These are phyloP conservation scores for Peronospora belbahrii DNA, from an alignment of 352 stramenopile genomes.

Conservation along the genomic window DNA sequence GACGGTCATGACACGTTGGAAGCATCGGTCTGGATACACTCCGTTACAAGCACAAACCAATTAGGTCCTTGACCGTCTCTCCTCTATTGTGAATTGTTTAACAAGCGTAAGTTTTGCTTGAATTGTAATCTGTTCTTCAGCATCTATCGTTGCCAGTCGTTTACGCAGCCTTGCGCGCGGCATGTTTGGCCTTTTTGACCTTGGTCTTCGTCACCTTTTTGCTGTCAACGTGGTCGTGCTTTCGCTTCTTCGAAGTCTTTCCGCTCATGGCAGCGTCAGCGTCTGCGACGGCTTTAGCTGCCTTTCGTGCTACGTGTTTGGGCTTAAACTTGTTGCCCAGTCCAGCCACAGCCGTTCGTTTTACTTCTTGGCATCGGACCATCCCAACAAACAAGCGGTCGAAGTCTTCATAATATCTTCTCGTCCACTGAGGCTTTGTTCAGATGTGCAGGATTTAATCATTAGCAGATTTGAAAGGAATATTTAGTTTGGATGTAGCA, in stretches of 20 bases:
- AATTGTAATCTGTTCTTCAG: conserved; percentile 11
- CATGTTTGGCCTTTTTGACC: conserved; percentile 65
- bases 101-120: conserved; percentile 2
- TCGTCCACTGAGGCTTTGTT: conserved; percentile 29
- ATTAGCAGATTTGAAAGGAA: conserved; percentile 83
- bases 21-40: conserved; percentile 46
- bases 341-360: conserved; percentile 16
- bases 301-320: conserved; percentile 53
- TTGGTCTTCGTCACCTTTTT: conserved; percentile 29
- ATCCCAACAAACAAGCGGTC: no score
- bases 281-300: conserved; percentile 24
- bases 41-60: conserved; percentile 20
- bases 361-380: no score
- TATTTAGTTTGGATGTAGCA: no score
- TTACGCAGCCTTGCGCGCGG: conserved; percentile 52
- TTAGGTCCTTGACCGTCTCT: background rate
- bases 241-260: conserved; percentile 27
- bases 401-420: no score
- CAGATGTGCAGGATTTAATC: conserved; percentile 70
- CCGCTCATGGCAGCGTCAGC: conserved; percentile 2
- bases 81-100: background rate
- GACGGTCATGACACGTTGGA: conserved; percentile 32
- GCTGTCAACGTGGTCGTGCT: conserved; percentile 15
- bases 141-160: no score
- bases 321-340: conserved; percentile 46